phyloP scores from a whole-genome alignment of 163 green algal genomes.

The Smithsoniella earleae region DNA sequence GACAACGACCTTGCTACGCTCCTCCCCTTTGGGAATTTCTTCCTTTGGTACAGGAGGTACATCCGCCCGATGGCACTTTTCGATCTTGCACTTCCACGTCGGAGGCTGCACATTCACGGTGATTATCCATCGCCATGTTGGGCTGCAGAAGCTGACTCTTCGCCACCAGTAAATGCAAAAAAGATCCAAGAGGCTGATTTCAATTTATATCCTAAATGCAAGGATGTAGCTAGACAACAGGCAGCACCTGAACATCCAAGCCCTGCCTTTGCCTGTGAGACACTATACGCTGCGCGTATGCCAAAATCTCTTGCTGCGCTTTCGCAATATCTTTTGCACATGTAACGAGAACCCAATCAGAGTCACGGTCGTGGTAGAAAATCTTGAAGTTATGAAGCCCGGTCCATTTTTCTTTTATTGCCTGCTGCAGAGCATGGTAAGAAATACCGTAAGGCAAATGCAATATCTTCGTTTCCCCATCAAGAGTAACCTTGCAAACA shows the following conservation, averaged over 20 bases:
- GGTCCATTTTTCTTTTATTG: conserved; percentile 22
- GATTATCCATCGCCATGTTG: too few relatives aligned
- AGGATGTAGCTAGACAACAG: too few relatives aligned
- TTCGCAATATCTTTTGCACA: background rate
- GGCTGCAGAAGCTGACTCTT: too few relatives aligned
- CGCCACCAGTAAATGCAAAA: too few relatives aligned
- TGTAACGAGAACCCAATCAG: background rate
- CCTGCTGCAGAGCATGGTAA: conserved; percentile 4
- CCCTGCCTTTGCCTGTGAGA: background rate
- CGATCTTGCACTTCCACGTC: conserved; percentile 1
- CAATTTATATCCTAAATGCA: too few relatives aligned
- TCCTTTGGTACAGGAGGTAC: background rate
- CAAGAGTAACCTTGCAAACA: conserved; percentile 19
- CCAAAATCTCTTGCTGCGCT: conserved; percentile 1
- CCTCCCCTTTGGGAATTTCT: conserved; percentile 5
- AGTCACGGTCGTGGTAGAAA: conserved; percentile 4
- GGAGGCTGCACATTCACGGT: background rate
- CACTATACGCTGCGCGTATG: background rate
- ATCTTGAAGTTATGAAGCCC: conserved; percentile 28
- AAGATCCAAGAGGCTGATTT: too few relatives aligned
- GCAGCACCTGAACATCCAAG: background rate
- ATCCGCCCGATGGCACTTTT: background rate
- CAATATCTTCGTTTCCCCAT: background rate
- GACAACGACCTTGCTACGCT: conserved; percentile 14
- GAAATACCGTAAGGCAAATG: conserved; percentile 14